Conservation (phyloP, 108 stramenopile species). For the Stephanodiscus minutulus region DNA sequence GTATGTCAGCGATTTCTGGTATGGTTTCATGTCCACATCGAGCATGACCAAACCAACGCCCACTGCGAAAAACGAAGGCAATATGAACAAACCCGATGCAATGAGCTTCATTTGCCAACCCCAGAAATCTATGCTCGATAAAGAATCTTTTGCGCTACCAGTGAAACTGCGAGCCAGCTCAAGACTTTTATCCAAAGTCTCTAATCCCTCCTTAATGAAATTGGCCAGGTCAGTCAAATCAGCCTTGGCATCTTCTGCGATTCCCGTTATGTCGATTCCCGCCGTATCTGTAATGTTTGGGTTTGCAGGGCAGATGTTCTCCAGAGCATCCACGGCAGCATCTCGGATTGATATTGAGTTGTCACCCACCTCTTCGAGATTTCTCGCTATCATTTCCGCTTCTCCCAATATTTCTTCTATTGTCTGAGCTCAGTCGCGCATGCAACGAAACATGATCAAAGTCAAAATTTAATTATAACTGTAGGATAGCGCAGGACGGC, state of each 20-base stretch:
- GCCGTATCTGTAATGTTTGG: conserved; percentile 24
- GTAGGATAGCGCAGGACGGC: no score
- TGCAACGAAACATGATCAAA: neutral
- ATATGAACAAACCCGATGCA: conserved; percentile 25
- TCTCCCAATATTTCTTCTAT: conserved; percentile 17
- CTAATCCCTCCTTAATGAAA: conserved; percentile 34
- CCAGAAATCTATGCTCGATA: conserved; percentile 26
- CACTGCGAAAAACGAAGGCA: conserved; percentile 38
- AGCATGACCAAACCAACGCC: conserved; percentile 48
- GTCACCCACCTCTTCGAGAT: conserved; percentile 35
- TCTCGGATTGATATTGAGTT: conserved; percentile 28
- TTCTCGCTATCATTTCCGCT: conserved; percentile 23
- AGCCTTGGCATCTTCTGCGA: conserved; percentile 26
- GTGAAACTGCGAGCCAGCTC: neutral
- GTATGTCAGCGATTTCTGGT: conserved; percentile 31
- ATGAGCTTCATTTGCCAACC: conserved; percentile 41
- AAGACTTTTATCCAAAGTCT: conserved; percentile 13
- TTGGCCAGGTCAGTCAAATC: conserved; percentile 40
- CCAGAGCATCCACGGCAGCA: conserved; percentile 25
- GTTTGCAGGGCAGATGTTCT: conserved; percentile 44
- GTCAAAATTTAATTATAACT: neutral
- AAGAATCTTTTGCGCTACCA: conserved; percentile 4
- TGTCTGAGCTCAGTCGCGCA: neutral
- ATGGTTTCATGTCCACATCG: conserved; percentile 35
- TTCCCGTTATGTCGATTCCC: conserved; percentile 29